A percentile compares a stretch with the other conserved stretches of the same genome.
Conservation (phyloP, 192 early-diverging fungal species). For the Backusella luteola region DNA sequence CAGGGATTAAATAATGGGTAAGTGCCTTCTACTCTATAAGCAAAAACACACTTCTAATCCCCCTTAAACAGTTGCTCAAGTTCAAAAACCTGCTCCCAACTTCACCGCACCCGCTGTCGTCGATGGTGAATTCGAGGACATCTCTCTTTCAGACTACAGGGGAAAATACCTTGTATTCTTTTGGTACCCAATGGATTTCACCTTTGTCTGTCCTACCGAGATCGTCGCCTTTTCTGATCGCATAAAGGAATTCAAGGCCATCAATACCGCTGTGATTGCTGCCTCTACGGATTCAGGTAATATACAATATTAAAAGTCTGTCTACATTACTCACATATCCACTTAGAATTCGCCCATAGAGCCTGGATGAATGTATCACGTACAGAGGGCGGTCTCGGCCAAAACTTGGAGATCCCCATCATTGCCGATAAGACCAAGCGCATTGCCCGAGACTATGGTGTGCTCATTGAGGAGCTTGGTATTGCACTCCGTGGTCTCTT, state of each 20-base stretch:
- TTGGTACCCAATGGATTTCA: conserved; percentile 77
- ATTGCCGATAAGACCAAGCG: conserved; percentile 67
- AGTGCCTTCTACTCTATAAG: no score
- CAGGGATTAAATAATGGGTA: no score
- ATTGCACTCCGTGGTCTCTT: conserved; percentile 84
- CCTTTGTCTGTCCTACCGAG: conserved; percentile 89
- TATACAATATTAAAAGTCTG: no score
- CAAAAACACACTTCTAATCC: no score
- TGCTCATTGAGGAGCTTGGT: conserved; percentile 76
- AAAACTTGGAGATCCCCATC: conserved; percentile 82
- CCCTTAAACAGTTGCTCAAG: not conserved
- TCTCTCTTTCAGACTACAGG: conserved; percentile 56
- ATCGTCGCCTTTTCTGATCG: conserved; percentile 88
- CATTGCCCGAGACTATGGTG: conserved; percentile 86
- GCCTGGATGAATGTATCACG: conserved; percentile 86
- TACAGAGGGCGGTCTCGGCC: conserved; percentile 89
- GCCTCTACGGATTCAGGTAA: conserved; percentile 59
- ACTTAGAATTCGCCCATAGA: conserved; percentile 77
- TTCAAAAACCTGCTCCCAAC: conserved; percentile 55
- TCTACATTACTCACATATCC: no score
- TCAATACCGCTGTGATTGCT: conserved; percentile 74
- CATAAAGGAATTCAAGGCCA: conserved; percentile 73
- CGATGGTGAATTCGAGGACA: conserved; percentile 65
- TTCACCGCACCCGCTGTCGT: conserved; percentile 70
- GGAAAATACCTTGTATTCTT: conserved; percentile 60